Evolutionary conservation across 495 filamentous ascomycete genomes (phyloP).

Genomic region (Daldinia childiae): DNA sequence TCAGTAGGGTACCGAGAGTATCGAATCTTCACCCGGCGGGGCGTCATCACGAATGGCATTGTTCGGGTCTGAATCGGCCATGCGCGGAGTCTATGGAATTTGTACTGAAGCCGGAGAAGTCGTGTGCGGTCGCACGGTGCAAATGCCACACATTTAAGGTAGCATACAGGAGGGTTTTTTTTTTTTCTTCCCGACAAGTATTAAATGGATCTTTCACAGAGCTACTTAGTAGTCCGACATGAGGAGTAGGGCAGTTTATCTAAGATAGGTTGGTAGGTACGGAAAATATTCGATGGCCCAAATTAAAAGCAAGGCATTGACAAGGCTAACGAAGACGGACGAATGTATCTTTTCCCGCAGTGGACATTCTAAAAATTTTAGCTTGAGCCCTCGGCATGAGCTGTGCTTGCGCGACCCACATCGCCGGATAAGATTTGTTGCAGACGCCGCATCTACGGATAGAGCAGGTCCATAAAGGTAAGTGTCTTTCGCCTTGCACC

Average conservation of each 20-base stretch:
- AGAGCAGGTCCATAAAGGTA: neutral
- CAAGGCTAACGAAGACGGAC: slow-evolving; percentile 29
- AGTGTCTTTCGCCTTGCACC: neutral
- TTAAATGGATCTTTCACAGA: slow-evolving; percentile 25
- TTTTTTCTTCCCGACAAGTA: slow-evolving; percentile 26
- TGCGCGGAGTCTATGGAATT: slow-evolving; percentile 51
- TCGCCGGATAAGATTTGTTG: slow-evolving; percentile 29
- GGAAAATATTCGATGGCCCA: slow-evolving; percentile 33
- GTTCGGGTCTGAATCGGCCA: slow-evolving; percentile 63
- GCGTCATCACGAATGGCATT: slow-evolving; percentile 61
- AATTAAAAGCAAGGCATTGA: slow-evolving; percentile 22
- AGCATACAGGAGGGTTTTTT: slow-evolving; percentile 26
- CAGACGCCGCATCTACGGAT: slow-evolving; percentile 17
- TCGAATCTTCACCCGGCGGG: slow-evolving; percentile 58
- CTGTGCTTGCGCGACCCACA: slow-evolving; percentile 16
- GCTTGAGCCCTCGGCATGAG: slow-evolving; percentile 5
- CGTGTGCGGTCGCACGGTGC: slow-evolving; percentile 39
- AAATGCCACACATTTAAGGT: slow-evolving; percentile 38
- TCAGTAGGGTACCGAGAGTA: slow-evolving; percentile 59
- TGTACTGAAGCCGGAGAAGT: slow-evolving; percentile 32
- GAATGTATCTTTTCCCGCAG: neutral
- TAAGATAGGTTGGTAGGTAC: slow-evolving; percentile 4
- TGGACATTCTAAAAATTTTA: slow-evolving; percentile 18
- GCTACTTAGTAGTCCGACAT: slow-evolving; percentile 28
- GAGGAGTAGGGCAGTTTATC: slow-evolving; percentile 19